Evolutionary conservation across 768 basidiomycete species (phyloP).

Genomic region (Kwoniella dendrophila): DNA sequence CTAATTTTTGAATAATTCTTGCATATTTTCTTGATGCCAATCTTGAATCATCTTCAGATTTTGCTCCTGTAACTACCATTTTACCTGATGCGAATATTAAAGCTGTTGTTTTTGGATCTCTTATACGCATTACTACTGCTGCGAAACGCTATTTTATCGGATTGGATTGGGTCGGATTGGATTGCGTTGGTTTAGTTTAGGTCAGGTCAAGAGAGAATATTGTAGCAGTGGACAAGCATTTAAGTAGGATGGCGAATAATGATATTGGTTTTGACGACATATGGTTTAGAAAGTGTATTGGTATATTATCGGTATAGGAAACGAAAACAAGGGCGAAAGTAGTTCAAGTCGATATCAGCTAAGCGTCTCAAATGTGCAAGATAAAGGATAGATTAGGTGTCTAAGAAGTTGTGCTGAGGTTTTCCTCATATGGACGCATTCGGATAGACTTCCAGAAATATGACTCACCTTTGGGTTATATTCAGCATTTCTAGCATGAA

Average conservation of each 20-base stretch:
- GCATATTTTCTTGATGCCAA: conserved; percentile 98
- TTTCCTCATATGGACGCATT: too few species aligned
- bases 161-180: conserved; percentile 17
- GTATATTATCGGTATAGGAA: too few species aligned
- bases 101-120: conserved; percentile 98
- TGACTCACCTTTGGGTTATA: conserved; percentile 98
- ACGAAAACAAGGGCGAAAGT: background rate
- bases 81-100: conserved; percentile 99
- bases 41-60: conserved; percentile 96
- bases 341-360: background rate
- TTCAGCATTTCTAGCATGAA: conserved; percentile 97
- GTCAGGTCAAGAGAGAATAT: conserved; percentile 62
- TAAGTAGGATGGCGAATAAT: background rate
- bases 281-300: too few species aligned
- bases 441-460: too few species aligned
- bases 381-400: conserved; percentile 1
- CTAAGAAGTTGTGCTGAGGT: too few species aligned
- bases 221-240: background rate
- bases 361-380: background rate
- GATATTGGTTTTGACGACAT: background rate
- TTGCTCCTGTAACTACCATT: conserved; percentile 99
- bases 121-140: conserved; percentile 99
- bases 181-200: background rate
- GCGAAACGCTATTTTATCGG: conserved; percentile 86
- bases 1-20: conserved; percentile 97